Conservation (phyloP, 73 alveolate species). For the Paraurostyla sp. region DNA sequence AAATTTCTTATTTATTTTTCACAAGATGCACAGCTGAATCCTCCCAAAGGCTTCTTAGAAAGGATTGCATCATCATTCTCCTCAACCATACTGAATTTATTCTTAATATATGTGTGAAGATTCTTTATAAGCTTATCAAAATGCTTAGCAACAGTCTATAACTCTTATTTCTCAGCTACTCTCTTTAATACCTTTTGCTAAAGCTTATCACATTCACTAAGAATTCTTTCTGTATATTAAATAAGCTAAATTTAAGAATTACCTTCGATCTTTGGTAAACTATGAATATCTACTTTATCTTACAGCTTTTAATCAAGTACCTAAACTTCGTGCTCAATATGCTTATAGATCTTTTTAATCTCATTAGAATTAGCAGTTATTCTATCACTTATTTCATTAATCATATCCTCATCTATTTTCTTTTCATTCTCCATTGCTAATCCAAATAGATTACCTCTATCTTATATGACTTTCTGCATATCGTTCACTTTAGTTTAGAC, state of each 20-base stretch:
- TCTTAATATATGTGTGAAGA: conserved; percentile 68
- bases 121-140: conserved; percentile 89
- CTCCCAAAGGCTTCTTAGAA: conserved; percentile 94
- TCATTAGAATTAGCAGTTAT: neutral
- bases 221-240: conserved; percentile 1
- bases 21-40: conserved; percentile 95
- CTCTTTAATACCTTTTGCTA: conserved; percentile 78
- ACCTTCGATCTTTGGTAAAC: conserved; percentile 19
- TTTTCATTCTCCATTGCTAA: neutral
- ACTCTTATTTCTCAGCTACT: conserved; percentile 92
- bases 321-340: neutral
- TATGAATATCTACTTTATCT: conserved; percentile 7
- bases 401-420: conserved; percentile 16
- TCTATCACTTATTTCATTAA: conserved; percentile 11
- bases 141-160: conserved; percentile 80
- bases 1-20: conserved; percentile 68
- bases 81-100: conserved; percentile 79
- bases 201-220: conserved; percentile 31
- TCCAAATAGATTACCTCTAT: conserved; percentile 23
- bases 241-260: neutral
- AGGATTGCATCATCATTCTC: conserved; percentile 84
- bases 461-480: neutral
- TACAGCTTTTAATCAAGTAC: neutral
- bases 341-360: neutral
- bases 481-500: conserved; percentile 35